Percentiles rank a stretch among this genome's conserved stretches.
These are phyloP conservation scores for Capronia americana DNA, from an alignment of 2,329 filamentous ascomycete species.

Conservation along the genomic window DNA sequence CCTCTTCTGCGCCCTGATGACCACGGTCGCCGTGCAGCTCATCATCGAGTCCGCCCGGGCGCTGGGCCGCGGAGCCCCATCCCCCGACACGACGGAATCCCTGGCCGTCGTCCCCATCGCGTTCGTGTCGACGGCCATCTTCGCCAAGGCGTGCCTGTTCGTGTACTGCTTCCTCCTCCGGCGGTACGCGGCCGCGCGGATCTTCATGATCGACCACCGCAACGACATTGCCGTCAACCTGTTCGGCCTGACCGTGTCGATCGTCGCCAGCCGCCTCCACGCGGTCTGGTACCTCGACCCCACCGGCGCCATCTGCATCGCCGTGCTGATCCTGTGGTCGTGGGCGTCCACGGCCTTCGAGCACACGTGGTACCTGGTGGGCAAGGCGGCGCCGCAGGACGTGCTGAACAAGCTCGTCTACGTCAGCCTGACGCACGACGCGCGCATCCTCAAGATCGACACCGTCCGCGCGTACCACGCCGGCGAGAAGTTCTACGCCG, in stretches of 20 bases:
- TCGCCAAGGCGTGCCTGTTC: conserved; percentile 42
- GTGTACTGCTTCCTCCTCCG: conserved; percentile 38
- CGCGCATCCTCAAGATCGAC: conserved; percentile 63
- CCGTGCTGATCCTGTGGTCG: conserved; percentile 65
- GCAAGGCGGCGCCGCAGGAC: conserved; percentile 65
- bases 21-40: conserved; percentile 68
- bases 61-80: conserved; percentile 47
- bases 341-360: conserved; percentile 68
- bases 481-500: conserved; percentile 67
- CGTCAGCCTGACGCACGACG: conserved; percentile 61
- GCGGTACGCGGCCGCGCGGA: conserved; percentile 36
- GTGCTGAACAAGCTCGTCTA: conserved; percentile 65
- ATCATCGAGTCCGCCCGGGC: conserved; percentile 64
- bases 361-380: conserved; percentile 67
- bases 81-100: neutral
- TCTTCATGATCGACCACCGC: conserved; percentile 58
- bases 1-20: conserved; percentile 71
- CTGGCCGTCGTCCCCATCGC: conserved; percentile 2
- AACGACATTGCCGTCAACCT: conserved; percentile 64
- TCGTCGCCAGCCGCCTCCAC: conserved; percentile 54
- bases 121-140: conserved; percentile 46
- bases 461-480: conserved; percentile 68
- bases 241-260: conserved; percentile 63
- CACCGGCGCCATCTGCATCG: conserved; percentile 66
- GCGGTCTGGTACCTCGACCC: conserved; percentile 67